Percentiles rank a stretch among this genome's conserved stretches.
Conservation (phyloP, 495 filamentous ascomycete genomes). For the Daldinia decipiens region DNA sequence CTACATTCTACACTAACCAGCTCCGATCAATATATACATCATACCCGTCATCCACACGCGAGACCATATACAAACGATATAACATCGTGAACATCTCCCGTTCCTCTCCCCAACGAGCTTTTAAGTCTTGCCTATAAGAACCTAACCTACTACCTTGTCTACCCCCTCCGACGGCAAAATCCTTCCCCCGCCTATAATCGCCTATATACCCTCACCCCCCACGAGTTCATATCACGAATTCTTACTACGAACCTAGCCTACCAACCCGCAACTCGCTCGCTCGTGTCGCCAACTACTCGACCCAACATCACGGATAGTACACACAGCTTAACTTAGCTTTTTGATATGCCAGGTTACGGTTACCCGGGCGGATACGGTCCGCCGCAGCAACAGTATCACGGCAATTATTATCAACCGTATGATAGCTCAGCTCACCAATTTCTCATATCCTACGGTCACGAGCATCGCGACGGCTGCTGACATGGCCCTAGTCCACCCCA, state of each 20-base stretch:
- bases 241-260: background rate
- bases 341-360: constrained; percentile 55
- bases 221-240: constrained; percentile 32
- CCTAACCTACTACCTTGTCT: constrained; percentile 35
- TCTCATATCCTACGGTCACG: constrained; percentile 28
- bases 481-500: constrained; percentile 43
- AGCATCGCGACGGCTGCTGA: constrained; percentile 30
- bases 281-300: constrained; percentile 10
- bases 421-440: constrained; percentile 19
- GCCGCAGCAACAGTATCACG: constrained; percentile 53
- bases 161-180: constrained; percentile 25
- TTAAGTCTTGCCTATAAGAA: constrained; percentile 39
- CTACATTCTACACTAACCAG: constrained; percentile 20
- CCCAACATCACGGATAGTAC: constrained; percentile 17
- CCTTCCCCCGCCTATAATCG: constrained; percentile 17
- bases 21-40: constrained; percentile 12
- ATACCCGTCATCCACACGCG: constrained; percentile 18
- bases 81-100: constrained; percentile 29
- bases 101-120: constrained; percentile 5
- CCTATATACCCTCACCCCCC: constrained; percentile 18
- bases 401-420: constrained; percentile 56
- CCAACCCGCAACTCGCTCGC: background rate
- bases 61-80: constrained; percentile 22
- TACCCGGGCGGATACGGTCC: constrained; percentile 56
- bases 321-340: constrained; percentile 23